Conservation (phyloP, 352 stramenopile genomes). For the Peronospora belbahrii region DNA sequence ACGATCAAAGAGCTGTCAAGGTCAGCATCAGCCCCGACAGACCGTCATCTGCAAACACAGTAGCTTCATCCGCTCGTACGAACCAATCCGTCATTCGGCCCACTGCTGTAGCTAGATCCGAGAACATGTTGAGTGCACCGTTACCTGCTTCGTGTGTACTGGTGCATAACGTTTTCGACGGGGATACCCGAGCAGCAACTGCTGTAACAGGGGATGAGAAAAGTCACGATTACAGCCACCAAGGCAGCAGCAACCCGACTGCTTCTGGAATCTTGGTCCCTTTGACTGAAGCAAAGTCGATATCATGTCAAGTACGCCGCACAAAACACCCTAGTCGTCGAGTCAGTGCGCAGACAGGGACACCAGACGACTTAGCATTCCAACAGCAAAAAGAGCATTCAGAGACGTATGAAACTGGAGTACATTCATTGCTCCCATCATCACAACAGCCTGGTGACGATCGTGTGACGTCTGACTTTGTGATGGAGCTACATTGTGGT, state of each 20-base stretch:
- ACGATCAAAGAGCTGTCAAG: slow-evolving; percentile 7
- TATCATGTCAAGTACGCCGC: slow-evolving; percentile 11
- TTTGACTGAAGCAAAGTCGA: slow-evolving; percentile 4
- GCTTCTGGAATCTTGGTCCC: slow-evolving; percentile 19
- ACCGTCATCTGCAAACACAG: slow-evolving; percentile 14
- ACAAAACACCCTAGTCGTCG: slow-evolving; percentile 15
- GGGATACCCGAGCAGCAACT: slow-evolving; percentile 1
- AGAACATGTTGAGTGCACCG: not conserved
- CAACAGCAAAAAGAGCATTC: slow-evolving; percentile 1
- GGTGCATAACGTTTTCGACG: not conserved
- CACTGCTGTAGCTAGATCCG: not conserved
- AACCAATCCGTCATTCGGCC: not conserved
- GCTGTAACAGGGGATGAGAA: slow-evolving; percentile 1
- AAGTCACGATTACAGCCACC: slow-evolving; percentile 5
- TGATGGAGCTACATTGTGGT: slow-evolving; percentile 76
- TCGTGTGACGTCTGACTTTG: slow-evolving; percentile 52
- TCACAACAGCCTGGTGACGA: slow-evolving; percentile 11
- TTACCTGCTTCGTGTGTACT: not conserved
- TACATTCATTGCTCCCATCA: not conserved
- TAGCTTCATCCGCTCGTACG: slow-evolving; percentile 1
- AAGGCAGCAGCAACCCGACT: slow-evolving; percentile 7
- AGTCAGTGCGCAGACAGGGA: slow-evolving; percentile 5
- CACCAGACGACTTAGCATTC: not conserved
- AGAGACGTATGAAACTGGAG: slow-evolving; percentile 1
- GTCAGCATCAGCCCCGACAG: slow-evolving; percentile 4